Evolutionary conservation across 176 grass and related monocot genomes (phyloP), one percentile per base, ranked within the genome.

Genomic region (Tuctoria greenei): DNA sequence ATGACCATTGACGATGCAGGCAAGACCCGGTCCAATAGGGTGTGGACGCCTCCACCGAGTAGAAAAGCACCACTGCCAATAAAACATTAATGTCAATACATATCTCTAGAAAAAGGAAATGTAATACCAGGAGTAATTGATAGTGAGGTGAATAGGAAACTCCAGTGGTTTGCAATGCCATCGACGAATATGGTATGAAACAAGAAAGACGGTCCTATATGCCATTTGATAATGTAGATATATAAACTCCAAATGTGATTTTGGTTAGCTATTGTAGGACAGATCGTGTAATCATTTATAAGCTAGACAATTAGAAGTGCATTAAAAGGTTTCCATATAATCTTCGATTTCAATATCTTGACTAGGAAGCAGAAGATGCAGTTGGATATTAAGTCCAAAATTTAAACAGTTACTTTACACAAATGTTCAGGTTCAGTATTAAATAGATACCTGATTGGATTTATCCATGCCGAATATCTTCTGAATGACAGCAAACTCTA

Each of bases 401-500:
- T 75, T 58, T 14, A 50, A 52, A 12, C 2, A 38, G 10, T 13
- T 21, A 27, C 28, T 68, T 59, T 55, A 71, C 18, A 72, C 17
- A 51, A 47, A 64, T 28, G 41, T 31, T 76, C 17, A 75, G 9
- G 69, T 46, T 71, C 37, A 86, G 14, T 68, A 69, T 49, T 6
- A 76, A 81, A 71, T 72, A 72, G 14, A 50, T 92, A 98, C 95
- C 95, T 98, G 81, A 94, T 84, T 46, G 91, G 91, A 79, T 98
- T 98, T 88, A 98, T 98, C 91, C 91, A 98, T 79, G 86, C 80
- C 7, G 91, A 98, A 71, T 86, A 94, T 85, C 79, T 90, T 82
- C 95, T 90, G 55, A 98, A 94, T 18, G 91, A 98, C 61, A 98
- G 70, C 83, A 94, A 90, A 59, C 79, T 93, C 95, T 98, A 87